phyloP scores from a whole-genome alignment of 441 rosid genomes.

The Raphanus hybrid region DNA sequence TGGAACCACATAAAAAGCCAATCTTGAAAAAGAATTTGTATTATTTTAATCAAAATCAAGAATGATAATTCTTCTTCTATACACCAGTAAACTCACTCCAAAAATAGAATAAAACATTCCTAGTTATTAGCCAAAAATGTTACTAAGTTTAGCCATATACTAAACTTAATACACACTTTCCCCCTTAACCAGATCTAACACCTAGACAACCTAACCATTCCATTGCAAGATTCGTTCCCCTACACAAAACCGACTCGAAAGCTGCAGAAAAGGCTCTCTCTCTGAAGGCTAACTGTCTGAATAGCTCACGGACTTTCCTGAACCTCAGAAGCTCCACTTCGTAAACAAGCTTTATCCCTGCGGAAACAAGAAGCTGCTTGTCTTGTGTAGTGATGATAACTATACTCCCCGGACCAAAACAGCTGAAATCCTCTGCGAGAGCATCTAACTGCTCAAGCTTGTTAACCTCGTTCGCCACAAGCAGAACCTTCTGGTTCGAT shows the following conservation, averaged over 20 bases:
- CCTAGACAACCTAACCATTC: conserved; percentile 6
- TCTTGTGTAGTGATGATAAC: conserved; percentile 42
- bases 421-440: conserved; percentile 33
- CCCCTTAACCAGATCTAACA: conserved; percentile 7
- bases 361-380: conserved; percentile 31
- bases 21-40: conserved; percentile 16
- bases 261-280: background rate
- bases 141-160: conserved; percentile 30
- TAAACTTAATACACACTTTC: conserved; percentile 20
- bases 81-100: conserved; percentile 28
- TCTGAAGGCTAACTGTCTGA: conserved; percentile 15
- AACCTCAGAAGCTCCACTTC: conserved; percentile 30
- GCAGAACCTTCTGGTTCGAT: conserved; percentile 30
- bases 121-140: conserved; percentile 29
- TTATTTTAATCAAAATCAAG: background rate
- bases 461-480: conserved; percentile 32
- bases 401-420: conserved; percentile 41
- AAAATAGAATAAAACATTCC: conserved; percentile 31
- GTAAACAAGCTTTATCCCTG: conserved; percentile 21
- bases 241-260: background rate
- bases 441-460: conserved; percentile 35
- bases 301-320: conserved; percentile 21
- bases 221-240: background rate
- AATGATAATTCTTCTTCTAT: conserved; percentile 6
- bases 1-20: conserved; percentile 18